Evolutionary conservation across 352 stramenopile genomes (phyloP), one percentile per base, ranked within the genome.

Genomic region (Phytopythium cucurbitacearum): DNA sequence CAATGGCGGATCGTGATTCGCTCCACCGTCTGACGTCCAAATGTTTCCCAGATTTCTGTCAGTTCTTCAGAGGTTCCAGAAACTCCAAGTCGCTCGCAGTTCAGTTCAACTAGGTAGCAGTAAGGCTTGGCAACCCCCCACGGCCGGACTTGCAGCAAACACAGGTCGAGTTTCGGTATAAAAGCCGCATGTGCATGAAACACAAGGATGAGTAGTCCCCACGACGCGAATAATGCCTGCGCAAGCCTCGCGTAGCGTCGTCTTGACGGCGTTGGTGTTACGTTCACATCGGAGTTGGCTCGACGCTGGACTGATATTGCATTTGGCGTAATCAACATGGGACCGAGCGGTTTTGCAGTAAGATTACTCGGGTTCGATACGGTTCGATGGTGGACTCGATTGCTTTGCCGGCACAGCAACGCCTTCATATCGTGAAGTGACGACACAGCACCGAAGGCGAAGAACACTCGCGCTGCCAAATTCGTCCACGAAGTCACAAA

Each of bases 1-100:
- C 68, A 81, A 53, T 81, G 68, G 7, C 61, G 59, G 55, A 78
- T 58, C 11, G 71, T 42, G 8, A 82, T 32, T 34, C 70, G 58
- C 11, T 67, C 53, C 9, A 67, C 50, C 2, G 62, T 62, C 1
- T 52, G 50, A n/a, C 21, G 11, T 33, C 76, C 65, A 13, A 81
- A 60, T 10, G 61, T 44, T 7, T 59, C 59, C 41, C 72, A 63
- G 16, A 57, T 51, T 5, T 12, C 11, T 0, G 41, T 7, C 0
- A 71, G 47, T 15, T 78, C 58, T 0, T 40, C 40, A 15, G 50
- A 50, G 2, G 56, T 55, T 5, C 65, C 67, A 1, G 38, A 45
- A 28, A 71, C 63, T 1, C 37, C 41, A 1, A 65, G 16, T 0
- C 7, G 6, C 16, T 71, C 46, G 34, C 65, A 78, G 50, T 72